Evolutionary conservation across 2,329 filamentous ascomycete species (phyloP).

Genomic region (Ophiostoma sp.): DNA sequence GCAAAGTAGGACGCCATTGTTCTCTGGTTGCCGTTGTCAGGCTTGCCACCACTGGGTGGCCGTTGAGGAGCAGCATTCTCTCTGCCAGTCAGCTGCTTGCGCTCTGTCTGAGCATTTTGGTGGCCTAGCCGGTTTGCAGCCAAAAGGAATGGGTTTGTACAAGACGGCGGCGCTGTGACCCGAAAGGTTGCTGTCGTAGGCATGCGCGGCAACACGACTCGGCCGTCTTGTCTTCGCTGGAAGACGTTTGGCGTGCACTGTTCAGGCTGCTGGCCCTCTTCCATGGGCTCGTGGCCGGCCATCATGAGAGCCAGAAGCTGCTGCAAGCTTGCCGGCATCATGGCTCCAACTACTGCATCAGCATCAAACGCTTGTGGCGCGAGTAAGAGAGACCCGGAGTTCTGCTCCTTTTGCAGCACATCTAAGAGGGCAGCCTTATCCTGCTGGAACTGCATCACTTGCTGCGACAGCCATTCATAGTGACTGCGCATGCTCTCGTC

Average conservation of each 20-base stretch:
- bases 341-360: neutral
- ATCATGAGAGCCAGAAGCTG: neutral
- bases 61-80: neutral
- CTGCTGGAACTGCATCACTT: constrained; percentile 16
- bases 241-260: neutral
- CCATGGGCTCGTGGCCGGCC: neutral
- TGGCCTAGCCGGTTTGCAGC: neutral
- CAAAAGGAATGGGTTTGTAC: neutral
- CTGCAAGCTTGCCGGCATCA: neutral
- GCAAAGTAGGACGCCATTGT: neutral
- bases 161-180: neutral
- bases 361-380: neutral
- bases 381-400: too few species aligned
- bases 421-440: constrained; percentile 14
- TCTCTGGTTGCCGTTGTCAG: neutral
- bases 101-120: neutral
- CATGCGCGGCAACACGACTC: neutral
- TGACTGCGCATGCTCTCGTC: constrained; percentile 6
- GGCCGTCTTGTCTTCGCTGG: neutral
- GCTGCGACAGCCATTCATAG: constrained; percentile 7
- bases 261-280: neutral
- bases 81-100: too few species aligned
- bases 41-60: neutral
- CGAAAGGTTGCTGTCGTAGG: neutral
- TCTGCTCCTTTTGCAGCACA: neutral